Evolutionary conservation across 2,329 filamentous ascomycete genomes (phyloP).

Genomic region (Clonostachys rosea): DNA sequence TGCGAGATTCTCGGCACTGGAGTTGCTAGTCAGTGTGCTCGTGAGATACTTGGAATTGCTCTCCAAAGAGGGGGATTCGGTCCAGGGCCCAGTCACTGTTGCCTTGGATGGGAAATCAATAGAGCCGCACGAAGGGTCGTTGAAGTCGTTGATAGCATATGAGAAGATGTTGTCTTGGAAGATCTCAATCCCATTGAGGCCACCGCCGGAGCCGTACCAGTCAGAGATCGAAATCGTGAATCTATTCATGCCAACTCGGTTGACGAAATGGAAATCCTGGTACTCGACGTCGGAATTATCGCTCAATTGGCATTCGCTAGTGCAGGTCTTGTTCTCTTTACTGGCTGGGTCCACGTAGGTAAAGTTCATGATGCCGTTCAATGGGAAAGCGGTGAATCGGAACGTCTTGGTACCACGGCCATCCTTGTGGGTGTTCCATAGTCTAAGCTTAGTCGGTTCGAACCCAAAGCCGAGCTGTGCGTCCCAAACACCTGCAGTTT

Average conservation of each 20-base stretch:
- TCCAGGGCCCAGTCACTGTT: slow-evolving; percentile 71
- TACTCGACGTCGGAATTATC: slow-evolving; percentile 59
- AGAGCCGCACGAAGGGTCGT: slow-evolving; percentile 77
- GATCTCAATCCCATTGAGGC: slow-evolving; percentile 80
- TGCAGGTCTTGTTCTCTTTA: slow-evolving; percentile 67
- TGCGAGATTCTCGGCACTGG: slow-evolving; percentile 54
- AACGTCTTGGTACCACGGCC: slow-evolving; percentile 86
- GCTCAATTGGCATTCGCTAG: slow-evolving; percentile 80
- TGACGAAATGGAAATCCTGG: slow-evolving; percentile 92
- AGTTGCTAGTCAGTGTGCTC: slow-evolving; percentile 52
- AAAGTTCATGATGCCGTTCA: slow-evolving; percentile 93
- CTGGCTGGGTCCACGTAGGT: slow-evolving; percentile 77
- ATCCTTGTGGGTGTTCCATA: slow-evolving; percentile 83
- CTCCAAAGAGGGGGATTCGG: slow-evolving; percentile 57
- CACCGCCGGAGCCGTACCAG: slow-evolving; percentile 83
- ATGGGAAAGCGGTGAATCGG: slow-evolving; percentile 78
- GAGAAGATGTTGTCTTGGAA: slow-evolving; percentile 81
- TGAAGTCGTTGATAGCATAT: slow-evolving; percentile 83
- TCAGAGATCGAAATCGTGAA: slow-evolving; percentile 83
- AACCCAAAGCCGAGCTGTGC: slow-evolving; percentile 82
- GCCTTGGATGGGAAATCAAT: slow-evolving; percentile 59
- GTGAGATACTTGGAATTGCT: slow-evolving; percentile 77
- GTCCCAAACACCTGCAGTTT: slow-evolving; percentile 74
- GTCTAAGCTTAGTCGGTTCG: slow-evolving; percentile 76
- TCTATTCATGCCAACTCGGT: slow-evolving; percentile 77